Evolutionary conservation across 2,329 filamentous ascomycete species (phyloP), one percentile per base, ranked within the genome.

Genomic region (Xylaria sp.): DNA sequence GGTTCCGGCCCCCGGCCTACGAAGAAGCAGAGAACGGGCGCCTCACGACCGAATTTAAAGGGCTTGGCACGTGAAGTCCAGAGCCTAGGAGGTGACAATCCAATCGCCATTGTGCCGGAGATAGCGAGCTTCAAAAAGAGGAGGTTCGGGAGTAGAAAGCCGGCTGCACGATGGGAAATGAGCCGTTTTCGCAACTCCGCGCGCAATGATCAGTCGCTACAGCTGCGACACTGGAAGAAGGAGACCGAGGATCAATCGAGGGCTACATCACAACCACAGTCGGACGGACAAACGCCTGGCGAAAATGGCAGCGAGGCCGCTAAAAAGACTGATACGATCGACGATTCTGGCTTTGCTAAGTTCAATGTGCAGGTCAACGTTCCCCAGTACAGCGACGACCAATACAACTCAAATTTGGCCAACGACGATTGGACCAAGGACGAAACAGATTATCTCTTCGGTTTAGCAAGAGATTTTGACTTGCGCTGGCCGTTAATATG

Each of bases 401-500:
- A 96, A 74, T 99, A 99, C 77, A 85, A 89, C 62, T 83, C 87
- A 59, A 86, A 90, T 64, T 78, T 99, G 52, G 84, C 87, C 69
- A 90, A 83, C 72, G 81, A 86, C 13, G 88, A 94, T 69, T 99
- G 95, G 95, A 89, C 90, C 13, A 92, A 90, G 71, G 90, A 95
- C 70, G 95, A 99, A 78, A 99, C 95, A 8, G 93, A 97, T 73
- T 97, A 97, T 73, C 78, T 99, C 65, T 85, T 98, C 73, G 80
- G 86, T 3, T 75, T 94, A 35, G 91, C 87, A 13, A 84, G 84
- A 59, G 90, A 93, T 47, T 97, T 88, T 72, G 92, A 96, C 72
- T 83, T 97, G 62, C 89, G 95, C 68, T 99, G 95, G 93, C 85
- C 94, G 3, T 76, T 98, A 15, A 91, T 99, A 62, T 92, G 90